Conservation (phyloP, 116 monocot genomes). For the Iris pallida region DNA sequence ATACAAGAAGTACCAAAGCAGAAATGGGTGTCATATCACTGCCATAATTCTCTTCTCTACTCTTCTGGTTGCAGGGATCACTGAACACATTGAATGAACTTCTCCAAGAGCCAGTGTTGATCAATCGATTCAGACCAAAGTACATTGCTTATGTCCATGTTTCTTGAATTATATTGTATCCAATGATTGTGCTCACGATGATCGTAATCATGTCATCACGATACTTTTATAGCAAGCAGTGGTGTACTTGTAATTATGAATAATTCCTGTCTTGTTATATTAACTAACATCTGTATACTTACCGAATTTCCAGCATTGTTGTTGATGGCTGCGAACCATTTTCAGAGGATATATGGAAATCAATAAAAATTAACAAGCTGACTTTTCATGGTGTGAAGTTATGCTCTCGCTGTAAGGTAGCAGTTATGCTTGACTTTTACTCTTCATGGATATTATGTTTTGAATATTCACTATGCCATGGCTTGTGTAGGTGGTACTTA, state of each 20-base stretch:
- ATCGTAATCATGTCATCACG: no score
- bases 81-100: conserved; percentile 60
- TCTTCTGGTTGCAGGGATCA: conserved; percentile 58
- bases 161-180: no score
- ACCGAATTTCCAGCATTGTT: conserved; percentile 57
- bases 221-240: no score
- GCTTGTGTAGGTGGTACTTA: no score
- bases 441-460: no score
- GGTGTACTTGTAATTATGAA: no score
- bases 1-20: neutral
- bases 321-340: conserved; percentile 91
- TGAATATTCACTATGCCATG: no score
- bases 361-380: conserved; percentile 52
- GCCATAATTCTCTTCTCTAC: neutral
- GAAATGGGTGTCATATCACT: neutral
- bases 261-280: neutral
- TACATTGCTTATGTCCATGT: conserved; percentile 23
- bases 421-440: no score
- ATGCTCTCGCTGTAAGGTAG: conserved; percentile 92
- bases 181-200: no score
- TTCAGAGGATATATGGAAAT: conserved; percentile 91
- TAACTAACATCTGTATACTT: neutral
- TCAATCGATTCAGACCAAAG: conserved; percentile 97
- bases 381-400: conserved; percentile 79
- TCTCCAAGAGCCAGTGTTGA: conserved; percentile 65